phyloP scores from a whole-genome alignment of 306 rosid genomes.

The Canavalia gladiata region DNA sequence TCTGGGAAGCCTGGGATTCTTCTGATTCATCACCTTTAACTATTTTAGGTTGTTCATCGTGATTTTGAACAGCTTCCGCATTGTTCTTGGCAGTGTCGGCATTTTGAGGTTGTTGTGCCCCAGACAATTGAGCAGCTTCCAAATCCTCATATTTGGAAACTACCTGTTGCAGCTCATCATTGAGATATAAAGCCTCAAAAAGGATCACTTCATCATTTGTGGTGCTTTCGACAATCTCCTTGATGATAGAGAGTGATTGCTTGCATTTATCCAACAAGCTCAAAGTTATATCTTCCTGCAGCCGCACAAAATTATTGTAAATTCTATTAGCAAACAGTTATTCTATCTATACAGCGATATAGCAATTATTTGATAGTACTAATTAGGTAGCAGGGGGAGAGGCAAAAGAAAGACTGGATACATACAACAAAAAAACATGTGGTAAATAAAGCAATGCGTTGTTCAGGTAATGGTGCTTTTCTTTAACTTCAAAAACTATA shows the following conservation, averaged over 20 bases:
- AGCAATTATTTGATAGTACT: neutral
- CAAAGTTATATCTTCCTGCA: slow-evolving; percentile 78
- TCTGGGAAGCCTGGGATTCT: slow-evolving; percentile 51
- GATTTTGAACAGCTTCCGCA: slow-evolving; percentile 52
- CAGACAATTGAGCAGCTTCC: slow-evolving; percentile 63
- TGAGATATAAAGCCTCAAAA: slow-evolving; percentile 81
- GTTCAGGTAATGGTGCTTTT: neutral
- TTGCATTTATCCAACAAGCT: slow-evolving; percentile 81
- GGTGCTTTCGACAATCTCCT: slow-evolving; percentile 78
- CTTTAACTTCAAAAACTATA: slow-evolving; percentile 40
- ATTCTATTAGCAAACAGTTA: slow-evolving; percentile 22
- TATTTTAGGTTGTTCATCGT: slow-evolving; percentile 37
- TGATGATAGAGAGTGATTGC: slow-evolving; percentile 68
- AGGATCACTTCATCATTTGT: slow-evolving; percentile 76
- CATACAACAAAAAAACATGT: slow-evolving; percentile 18
- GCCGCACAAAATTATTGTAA: slow-evolving; percentile 40
- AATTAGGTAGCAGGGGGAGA: neutral
- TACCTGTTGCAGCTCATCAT: slow-evolving; percentile 80
- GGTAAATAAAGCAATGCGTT: slow-evolving; percentile 22
- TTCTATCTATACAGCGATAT: slow-evolving; percentile 2
- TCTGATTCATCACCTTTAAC: slow-evolving; percentile 31
- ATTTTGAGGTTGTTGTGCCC: slow-evolving; percentile 48
- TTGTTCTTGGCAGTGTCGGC: slow-evolving; percentile 50
- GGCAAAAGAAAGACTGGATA: neutral
- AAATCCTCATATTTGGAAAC: slow-evolving; percentile 71